Base-by-base conservation (phyloP, 2,329 filamentous ascomycete genomes). In the Aspergillus sp. region DNA sequence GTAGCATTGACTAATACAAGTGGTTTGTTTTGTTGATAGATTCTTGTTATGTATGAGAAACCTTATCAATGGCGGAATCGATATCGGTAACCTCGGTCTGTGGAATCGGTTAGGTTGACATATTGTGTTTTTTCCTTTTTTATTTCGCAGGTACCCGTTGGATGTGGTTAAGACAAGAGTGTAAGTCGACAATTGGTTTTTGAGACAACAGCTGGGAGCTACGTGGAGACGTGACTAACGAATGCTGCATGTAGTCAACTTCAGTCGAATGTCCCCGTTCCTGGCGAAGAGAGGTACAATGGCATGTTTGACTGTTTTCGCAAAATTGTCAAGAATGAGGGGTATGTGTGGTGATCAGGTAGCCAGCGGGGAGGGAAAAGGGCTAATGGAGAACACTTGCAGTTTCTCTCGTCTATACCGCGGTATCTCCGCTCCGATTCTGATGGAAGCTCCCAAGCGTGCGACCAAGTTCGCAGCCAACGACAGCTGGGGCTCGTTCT, bases 391-490 rank as follows among this genome's bases (percentile, higher is more conserved):
- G 19, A 19, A 19, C 19, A 43, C 8, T 9, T 5, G 5, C 59
- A 93, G 88, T 50, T 83, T 86, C 70, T 93, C 88, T 52, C 83
- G 91, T 57, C 78, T 98, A 51, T 98, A 98, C 76, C 88, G 93
- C 57, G 93, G 93, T 64, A 98, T 98, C 70, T 83, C 80, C 40
- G 91, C 93, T 28, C 93, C 93, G 43, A 97, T 98, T 64, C 79
- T 97, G 57, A 98, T 98, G 91, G 91, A 97, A 72, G 90, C 90
- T 47, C 84, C 87, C 71, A 95, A 95, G 81, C 80, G 89, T 73
- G 91, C 91, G 39, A 97, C 88, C 75, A 98, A 98, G 72, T 98
- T 98, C 72, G 91, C 93, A 41, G 93, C 93, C 72, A 98, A 98
- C 73, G 93, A 98, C 68, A 88, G 91, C 68, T 98, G 93, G 93